phyloP scores from a whole-genome alignment of 2,329 filamentous ascomycete species.

The Beauveria brongniartii region DNA sequence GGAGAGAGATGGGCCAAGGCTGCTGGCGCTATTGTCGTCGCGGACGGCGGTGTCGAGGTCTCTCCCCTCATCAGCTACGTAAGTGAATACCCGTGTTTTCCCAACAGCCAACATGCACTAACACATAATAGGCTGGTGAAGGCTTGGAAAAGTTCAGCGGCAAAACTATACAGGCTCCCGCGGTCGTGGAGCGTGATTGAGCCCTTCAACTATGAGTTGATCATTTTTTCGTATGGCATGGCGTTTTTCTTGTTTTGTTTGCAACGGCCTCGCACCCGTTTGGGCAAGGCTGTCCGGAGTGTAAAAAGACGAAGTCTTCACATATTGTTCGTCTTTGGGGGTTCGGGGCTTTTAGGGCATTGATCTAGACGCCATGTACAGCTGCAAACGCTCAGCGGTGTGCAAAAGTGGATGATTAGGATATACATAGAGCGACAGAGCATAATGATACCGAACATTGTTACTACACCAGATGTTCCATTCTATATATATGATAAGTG shows the following conservation, averaged over 20 bases:
- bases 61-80: slow-evolving; percentile 94
- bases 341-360: background rate
- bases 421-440: background rate
- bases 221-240: slow-evolving; percentile 2
- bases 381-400: background rate
- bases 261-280: background rate
- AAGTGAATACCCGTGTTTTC: slow-evolving; percentile 37
- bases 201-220: background rate
- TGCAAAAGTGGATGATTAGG: background rate
- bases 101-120: slow-evolving; percentile 13
- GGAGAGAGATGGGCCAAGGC: slow-evolving; percentile 78
- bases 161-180: slow-evolving; percentile 44
- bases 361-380: background rate
- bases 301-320: background rate
- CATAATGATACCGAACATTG: background rate
- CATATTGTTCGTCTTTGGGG: background rate
- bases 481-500: background rate
- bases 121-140: slow-evolving; percentile 46
- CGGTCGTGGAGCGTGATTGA: slow-evolving; percentile 40
- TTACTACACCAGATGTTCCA: background rate
- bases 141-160: slow-evolving; percentile 50
- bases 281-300: background rate
- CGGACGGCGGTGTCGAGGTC: slow-evolving; percentile 71
- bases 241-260: slow-evolving; percentile 4
- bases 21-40: slow-evolving; percentile 67